Base-by-base conservation (phyloP, 2,329 filamentous ascomycete genomes). In the Fusarium sp. region DNA sequence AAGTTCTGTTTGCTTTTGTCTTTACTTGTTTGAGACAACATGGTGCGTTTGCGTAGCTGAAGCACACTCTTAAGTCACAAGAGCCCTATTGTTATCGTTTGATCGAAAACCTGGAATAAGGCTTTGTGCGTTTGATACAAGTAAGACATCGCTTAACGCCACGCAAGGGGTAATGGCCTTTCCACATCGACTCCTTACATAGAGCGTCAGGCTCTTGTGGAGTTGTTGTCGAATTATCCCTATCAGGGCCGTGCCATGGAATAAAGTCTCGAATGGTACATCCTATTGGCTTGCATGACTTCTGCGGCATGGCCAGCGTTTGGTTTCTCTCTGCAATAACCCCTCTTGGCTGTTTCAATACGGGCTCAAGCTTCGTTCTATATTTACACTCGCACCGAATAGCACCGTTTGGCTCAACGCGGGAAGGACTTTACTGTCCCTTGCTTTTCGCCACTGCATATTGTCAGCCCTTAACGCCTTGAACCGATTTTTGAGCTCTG, bases 331-430 rank as follows among this genome's bases (percentile, higher is more conserved):
- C 51, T 61, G 55, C 55, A 53, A 59, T 47, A 35, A n/a, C 20
- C 43, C 15, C 32, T 67, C 46, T 51, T 35, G 35, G 49, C 46
- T 56, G 44, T 62, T 65, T 22, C 50, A 52, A 67, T 56, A 62
- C 48, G 50, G 62, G 58, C 45, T 63, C 32, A 59, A 35, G 41
- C 44, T 35, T 44, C 15, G 52, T 63, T 62, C 63, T 63, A 66
- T 63, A 63, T 66, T 70, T 68, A 62, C 70, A 54, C 70, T 47
- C 55, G 43, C 59, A 61, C 62, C 40, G 32, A 39, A 15, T 44
- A n/a, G 22, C 39, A 62, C 35, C 33, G 52, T 68, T 65, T 59
- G 47, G 41, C n/a, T 22, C 19, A 51, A 49, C 25, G n/a, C 19
- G 56, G 51, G 55, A 14, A 58, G 19, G 40, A 45, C 20, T 37